A percentile compares a stretch with the other conserved stretches of the same genome.
These are phyloP conservation scores for Condylostoma magnum DNA, from an alignment of 169 alveolate genomes.

Conservation along the genomic window DNA sequence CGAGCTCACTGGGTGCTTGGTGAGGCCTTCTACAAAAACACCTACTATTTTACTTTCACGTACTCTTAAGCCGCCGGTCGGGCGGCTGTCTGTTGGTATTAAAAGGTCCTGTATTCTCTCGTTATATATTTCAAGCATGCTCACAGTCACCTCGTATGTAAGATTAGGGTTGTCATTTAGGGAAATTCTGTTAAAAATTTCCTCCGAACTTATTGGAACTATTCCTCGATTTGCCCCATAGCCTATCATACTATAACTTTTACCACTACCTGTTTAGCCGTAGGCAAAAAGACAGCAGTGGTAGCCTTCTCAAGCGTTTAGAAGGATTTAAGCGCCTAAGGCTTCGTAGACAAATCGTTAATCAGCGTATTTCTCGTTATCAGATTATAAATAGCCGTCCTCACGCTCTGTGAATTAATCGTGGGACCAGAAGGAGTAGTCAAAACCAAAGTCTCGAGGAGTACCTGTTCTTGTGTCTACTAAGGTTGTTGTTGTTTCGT, in stretches of 20 bases:
- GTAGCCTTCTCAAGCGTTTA: constrained; percentile 93
- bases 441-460: constrained; percentile 83
- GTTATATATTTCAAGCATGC: constrained; percentile 91
- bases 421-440: constrained; percentile 92
- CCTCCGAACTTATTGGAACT: constrained; percentile 90
- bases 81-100: constrained; percentile 73
- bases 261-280: constrained; percentile 90
- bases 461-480: constrained; percentile 57
- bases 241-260: constrained; percentile 93
- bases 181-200: constrained; percentile 81
- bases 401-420: constrained; percentile 83
- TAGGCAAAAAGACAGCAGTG: constrained; percentile 94
- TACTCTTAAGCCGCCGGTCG: constrained; percentile 81
- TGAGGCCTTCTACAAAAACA: constrained; percentile 79
- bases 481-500: constrained; percentile 68
- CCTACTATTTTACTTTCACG: constrained; percentile 85
- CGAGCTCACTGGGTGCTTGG: constrained; percentile 81
- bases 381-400: constrained; percentile 55
- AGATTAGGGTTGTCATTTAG: constrained; percentile 42
- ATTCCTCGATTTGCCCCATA: constrained; percentile 94
- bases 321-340: constrained; percentile 83
- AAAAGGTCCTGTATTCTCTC: constrained; percentile 91
- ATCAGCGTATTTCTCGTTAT: constrained; percentile 78
- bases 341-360: constrained; percentile 77
- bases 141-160: constrained; percentile 62